Evolutionary conservation across 371 early-diverging fungal species (phyloP).

Genomic region (Apophysomyces elegans): DNA sequence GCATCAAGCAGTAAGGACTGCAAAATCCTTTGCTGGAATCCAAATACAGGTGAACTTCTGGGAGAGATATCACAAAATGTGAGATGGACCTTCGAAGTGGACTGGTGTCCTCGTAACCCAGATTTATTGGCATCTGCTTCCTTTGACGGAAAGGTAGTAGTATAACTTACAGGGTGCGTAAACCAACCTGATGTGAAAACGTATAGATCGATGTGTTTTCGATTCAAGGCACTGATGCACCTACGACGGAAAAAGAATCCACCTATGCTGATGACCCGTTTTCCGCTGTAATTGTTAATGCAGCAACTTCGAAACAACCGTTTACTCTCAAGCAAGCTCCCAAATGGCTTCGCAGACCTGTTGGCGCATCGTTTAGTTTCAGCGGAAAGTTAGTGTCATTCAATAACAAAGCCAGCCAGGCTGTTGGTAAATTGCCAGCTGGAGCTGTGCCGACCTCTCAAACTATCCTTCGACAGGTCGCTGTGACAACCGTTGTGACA

Average conservation of each 20-base stretch:
- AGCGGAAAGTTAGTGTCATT: constrained; percentile 89
- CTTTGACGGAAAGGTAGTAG: constrained; percentile 82
- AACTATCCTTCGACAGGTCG: constrained; percentile 46
- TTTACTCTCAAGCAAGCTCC: constrained; percentile 83
- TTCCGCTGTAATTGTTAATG: constrained; percentile 40
- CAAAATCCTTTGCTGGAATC: constrained; percentile 93
- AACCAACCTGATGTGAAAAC: neutral
- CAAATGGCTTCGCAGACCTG: constrained; percentile 95
- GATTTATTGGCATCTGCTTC: constrained; percentile 84
- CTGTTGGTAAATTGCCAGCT: constrained; percentile 48
- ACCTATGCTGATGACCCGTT: constrained; percentile 74
- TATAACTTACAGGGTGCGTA: neutral
- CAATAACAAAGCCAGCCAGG: constrained; percentile 49
- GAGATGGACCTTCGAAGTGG: constrained; percentile 93
- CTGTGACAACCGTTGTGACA: constrained; percentile 58
- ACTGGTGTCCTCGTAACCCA: constrained; percentile 93
- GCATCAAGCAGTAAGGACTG: constrained; percentile 92
- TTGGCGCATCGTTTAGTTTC: constrained; percentile 89
- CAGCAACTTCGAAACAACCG: constrained; percentile 22
- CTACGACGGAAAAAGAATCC: constrained; percentile 25
- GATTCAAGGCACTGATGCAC: constrained; percentile 59
- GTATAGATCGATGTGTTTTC: constrained; percentile 79
- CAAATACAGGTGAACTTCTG: constrained; percentile 67
- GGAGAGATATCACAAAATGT: constrained; percentile 77
- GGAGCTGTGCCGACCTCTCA: constrained; percentile 48